Base-by-base conservation (phyloP, 768 basidiomycete genomes). In the Hirschioporus abietinus region DNA sequence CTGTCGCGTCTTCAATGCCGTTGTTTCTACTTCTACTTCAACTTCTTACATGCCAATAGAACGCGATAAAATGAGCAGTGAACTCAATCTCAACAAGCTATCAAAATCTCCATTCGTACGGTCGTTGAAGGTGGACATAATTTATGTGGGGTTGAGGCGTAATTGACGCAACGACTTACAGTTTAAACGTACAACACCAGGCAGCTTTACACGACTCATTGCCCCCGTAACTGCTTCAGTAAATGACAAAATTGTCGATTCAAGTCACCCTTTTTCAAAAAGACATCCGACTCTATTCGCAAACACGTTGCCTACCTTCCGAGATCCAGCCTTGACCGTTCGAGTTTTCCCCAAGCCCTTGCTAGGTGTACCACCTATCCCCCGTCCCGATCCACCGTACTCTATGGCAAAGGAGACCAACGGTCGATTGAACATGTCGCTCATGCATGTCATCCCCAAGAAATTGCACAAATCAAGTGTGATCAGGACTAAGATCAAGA, bases 141-240 rank as follows among this genome's bases (percentile, higher is more conserved):
- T 97, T 12, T 94, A 95, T 0, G 98, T 99, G 70, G 93, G n/a
- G 99, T 12, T 99, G 96, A 75, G 95, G 95, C 0, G 91, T 96
- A 74, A 96, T 96, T 25, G 76, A 99, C 58, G 88, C 95, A n/a
- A n/a, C 4, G 95, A 94, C 18, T 89, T 93, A 0, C 87, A 90
- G 58, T 90, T 93, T 0, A 75, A 95, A 30, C 78, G 95, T 35
- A 90, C 86, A 70, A 80, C 89, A 63, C 85, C 87, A 0, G 69
- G 72, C 0, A 79, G 87, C 71, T 76, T 92, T 60, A 80, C 76
- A 20, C 74, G 79, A 0, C 82, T 88, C 0, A 66, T 86, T 17
- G 65, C 77, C 15, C 78, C 80, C 4, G 92, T 91, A 70, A 61
- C 93, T 35, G 57, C 79, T 10, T 71, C 70, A 1, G 80, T 84